Base-by-base conservation (phyloP, 1,284 basidiomycete genomes). In the Trichosporon inkin region DNA sequence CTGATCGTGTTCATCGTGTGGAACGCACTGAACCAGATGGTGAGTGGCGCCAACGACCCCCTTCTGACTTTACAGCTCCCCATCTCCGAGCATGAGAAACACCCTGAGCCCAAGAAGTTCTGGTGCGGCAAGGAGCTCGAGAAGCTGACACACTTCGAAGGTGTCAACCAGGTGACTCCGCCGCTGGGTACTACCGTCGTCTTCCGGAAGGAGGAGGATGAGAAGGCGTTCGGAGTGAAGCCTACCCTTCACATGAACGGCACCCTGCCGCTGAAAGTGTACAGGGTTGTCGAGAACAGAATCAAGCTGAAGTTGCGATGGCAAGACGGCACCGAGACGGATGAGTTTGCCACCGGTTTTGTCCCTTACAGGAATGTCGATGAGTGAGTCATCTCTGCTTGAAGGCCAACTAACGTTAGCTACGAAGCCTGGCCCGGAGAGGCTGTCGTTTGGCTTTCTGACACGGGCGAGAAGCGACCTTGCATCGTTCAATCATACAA, bases 1-100 rank as follows among this genome's bases (percentile, higher is more conserved):
- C 87, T 85, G 11, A 86, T 89, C 35, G 82, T 92, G 59, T 89
- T 87, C 20, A 80, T 96, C 65, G 85, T 87, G 52, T 96, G 92
- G 92, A 82, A 94, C 13, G 92, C 90, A 14, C 81, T 94, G 61
- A 93, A 92, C 69, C 92, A 94, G 81, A 84, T 83, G 57, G 90
- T 90, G 70, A 64, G 84, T 75, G 10, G 19, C 28, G 38, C 1
- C 7, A n/a, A 14, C 6, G 5, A 0, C 22, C 6, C 5, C 40
- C n/a, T n/a, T 41, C 39, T 61, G 10, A 57, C 49, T 14, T 2
- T 24, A n/a, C 67, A 92, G 88, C 81, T 92, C 28, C 80, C 84
- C 56, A 78, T 81, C 4, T 71, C 77, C 39, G 80, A 83, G 53
- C 84, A 86, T 13, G 81, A 84, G 60, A 76, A 75, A 17, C 83